Evolutionary conservation across 2,329 filamentous ascomycete genomes (phyloP).

Genomic region (Xylariaceae sp.): DNA sequence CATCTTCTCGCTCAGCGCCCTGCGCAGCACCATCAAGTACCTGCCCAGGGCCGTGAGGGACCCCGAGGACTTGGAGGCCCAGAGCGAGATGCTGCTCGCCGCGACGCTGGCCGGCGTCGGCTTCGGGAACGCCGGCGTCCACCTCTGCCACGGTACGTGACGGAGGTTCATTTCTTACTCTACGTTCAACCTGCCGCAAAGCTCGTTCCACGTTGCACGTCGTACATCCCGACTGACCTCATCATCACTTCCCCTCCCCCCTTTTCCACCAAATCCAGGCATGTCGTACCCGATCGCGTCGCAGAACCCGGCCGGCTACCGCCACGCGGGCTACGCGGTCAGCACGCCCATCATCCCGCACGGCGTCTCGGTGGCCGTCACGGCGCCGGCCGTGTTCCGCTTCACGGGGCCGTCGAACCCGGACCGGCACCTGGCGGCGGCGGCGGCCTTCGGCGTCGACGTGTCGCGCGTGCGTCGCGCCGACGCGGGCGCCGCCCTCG

Average conservation of each 20-base stretch:
- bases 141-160: constrained; percentile 55
- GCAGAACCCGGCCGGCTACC: constrained; percentile 88
- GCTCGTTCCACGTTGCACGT: too few relatives aligned
- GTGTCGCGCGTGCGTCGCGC: constrained; percentile 80
- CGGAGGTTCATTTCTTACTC: too few relatives aligned
- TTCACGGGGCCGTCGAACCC: constrained; percentile 91
- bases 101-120: constrained; percentile 91
- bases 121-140: constrained; percentile 95
- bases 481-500: constrained; percentile 80
- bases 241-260: too few relatives aligned
- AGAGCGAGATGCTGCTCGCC: constrained; percentile 91
- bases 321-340: constrained; percentile 79
- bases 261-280: constrained; percentile 45
- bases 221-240: background rate
- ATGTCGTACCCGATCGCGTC: constrained; percentile 98
- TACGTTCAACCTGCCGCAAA: too few relatives aligned
- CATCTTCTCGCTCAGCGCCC: constrained; percentile 85
- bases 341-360: constrained; percentile 79
- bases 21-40: constrained; percentile 81
- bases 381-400: constrained; percentile 84
- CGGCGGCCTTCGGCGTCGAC: constrained; percentile 86
- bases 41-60: constrained; percentile 80
- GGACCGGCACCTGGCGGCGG: constrained; percentile 80
- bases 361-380: constrained; percentile 90
- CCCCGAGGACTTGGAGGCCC: constrained; percentile 85